phyloP scores from a whole-genome alignment of 2,329 filamentous ascomycete species.

The Fusarium redolens region DNA sequence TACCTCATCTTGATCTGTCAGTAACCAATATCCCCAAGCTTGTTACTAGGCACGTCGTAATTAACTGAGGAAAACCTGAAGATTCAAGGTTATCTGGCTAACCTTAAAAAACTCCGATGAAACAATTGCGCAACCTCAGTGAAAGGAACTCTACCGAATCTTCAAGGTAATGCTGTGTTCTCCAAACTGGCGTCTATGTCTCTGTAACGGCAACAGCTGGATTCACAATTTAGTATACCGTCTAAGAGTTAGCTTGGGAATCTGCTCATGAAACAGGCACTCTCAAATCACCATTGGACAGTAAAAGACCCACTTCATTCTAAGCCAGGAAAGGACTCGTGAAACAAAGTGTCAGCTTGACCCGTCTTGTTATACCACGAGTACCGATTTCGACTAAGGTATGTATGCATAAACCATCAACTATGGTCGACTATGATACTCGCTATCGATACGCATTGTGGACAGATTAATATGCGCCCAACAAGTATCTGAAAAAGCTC shows the following conservation, averaged over 20 bases:
- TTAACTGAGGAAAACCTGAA: background rate
- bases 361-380: background rate
- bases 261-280: constrained; percentile 32
- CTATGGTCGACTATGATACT: too few relatives aligned
- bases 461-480: background rate
- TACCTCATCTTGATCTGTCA: background rate
- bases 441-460: too few relatives aligned
- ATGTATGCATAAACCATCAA: background rate
- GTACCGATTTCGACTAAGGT: background rate
- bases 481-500: background rate
- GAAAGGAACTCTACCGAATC: background rate
- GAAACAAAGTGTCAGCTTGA: constrained; percentile 30
- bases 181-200: background rate
- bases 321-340: constrained; percentile 35
- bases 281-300: constrained; percentile 29
- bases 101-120: too few relatives aligned
- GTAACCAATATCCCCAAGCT: background rate
- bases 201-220: background rate
- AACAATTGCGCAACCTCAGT: too few relatives aligned
- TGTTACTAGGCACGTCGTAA: background rate
- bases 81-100: background rate
- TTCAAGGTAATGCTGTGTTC: background rate
- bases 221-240: background rate
- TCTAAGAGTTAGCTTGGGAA: constrained; percentile 9
- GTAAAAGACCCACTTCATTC: constrained; percentile 8